Evolutionary conservation across 2,329 filamentous ascomycete genomes (phyloP).

Genomic region (Neofusicoccum umdonicola): DNA sequence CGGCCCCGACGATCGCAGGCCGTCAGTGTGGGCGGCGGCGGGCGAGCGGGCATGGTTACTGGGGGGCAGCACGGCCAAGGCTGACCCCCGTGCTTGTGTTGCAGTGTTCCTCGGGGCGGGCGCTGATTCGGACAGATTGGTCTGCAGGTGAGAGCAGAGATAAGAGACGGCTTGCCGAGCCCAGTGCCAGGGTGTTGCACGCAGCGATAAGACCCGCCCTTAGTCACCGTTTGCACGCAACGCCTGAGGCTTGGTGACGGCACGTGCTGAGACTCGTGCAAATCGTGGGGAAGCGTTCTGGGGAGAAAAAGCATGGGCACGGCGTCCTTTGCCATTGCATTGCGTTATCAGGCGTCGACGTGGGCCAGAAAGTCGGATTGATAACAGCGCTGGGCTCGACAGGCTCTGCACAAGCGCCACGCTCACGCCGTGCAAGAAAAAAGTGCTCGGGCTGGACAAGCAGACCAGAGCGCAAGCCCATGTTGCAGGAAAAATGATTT

Average conservation of each 20-base stretch:
- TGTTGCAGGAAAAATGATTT: too few relatives aligned
- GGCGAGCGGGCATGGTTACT: neutral
- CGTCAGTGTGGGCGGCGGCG: neutral
- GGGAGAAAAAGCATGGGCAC: neutral
- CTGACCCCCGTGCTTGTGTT: neutral
- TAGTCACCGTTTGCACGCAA: neutral
- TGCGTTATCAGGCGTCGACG: too few relatives aligned
- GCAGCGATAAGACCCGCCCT: neutral
- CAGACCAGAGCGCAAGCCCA: neutral
- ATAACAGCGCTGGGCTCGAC: too few relatives aligned
- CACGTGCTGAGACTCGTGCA: neutral
- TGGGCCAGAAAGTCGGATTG: too few relatives aligned
- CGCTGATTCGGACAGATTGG: neutral
- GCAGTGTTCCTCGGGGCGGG: neutral
- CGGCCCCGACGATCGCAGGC: neutral
- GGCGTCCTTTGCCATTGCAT: neutral
- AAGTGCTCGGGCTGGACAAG: neutral
- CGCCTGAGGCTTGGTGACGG: neutral
- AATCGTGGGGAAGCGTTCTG: neutral
- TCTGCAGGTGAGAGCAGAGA: neutral
- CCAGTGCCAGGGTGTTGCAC: too few relatives aligned
- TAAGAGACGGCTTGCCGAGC: neutral
- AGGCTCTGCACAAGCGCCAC: too few relatives aligned
- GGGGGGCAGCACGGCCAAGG: neutral
- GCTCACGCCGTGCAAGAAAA: neutral